phyloP scores from a whole-genome alignment of 2,329 filamentous ascomycete species.

The Penicillium decumbens region DNA sequence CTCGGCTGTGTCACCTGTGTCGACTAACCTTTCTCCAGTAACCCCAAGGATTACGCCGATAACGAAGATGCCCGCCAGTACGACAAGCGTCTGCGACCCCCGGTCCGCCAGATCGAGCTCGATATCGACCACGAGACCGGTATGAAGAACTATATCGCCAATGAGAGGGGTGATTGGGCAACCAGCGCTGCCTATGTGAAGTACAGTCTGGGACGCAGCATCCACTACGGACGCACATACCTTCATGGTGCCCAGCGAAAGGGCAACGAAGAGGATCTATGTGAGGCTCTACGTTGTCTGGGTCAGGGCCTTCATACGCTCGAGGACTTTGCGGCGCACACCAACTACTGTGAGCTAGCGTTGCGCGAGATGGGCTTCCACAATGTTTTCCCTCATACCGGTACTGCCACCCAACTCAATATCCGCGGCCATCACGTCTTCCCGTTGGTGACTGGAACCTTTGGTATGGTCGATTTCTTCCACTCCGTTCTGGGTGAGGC shows the following conservation, averaged over 20 bases:
- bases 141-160: constrained; percentile 99
- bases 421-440: constrained; percentile 63
- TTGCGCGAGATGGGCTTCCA: constrained; percentile 66
- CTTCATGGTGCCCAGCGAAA: constrained; percentile 53
- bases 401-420: constrained; percentile 61
- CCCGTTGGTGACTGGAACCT: constrained; percentile 67
- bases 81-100: constrained; percentile 75
- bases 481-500: constrained; percentile 74
- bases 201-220: constrained; percentile 66
- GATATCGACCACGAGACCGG: constrained; percentile 71
- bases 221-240: constrained; percentile 73
- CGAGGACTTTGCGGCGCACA: constrained; percentile 75
- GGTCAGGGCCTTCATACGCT: constrained; percentile 73
- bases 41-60: constrained; percentile 81
- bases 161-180: constrained; percentile 80
- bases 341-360: constrained; percentile 75
- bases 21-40: constrained; percentile 52
- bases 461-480: constrained; percentile 78
- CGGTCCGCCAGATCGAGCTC: constrained; percentile 66
- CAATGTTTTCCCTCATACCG: constrained; percentile 70
- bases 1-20: background rate
- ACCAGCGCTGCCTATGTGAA: constrained; percentile 83
- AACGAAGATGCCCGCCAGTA: constrained; percentile 72
- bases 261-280: constrained; percentile 72
- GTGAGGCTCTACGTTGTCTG: constrained; percentile 70